Evolutionary conservation across 768 basidiomycete genomes (phyloP).

Genomic region (Aureoboletus auriporus): DNA sequence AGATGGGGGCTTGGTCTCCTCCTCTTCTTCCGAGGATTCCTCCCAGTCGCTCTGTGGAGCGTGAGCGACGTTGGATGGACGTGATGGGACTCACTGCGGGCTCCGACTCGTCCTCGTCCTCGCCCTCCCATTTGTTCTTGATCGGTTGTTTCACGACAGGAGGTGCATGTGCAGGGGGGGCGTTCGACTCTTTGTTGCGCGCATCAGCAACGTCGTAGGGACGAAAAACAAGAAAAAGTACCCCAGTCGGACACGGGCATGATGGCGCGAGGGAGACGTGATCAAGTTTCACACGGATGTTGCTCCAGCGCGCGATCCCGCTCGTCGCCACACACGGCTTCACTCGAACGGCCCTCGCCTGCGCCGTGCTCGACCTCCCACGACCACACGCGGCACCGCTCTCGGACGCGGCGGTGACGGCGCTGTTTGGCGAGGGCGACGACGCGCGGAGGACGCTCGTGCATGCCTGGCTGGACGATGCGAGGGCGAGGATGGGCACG

Average conservation of each 20-base stretch:
- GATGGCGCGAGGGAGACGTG: too few species aligned
- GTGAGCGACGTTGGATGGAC: constrained; percentile 3
- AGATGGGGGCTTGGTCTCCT: constrained; percentile 46
- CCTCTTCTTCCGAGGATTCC: constrained; percentile 72
- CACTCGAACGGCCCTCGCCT: constrained; percentile 64
- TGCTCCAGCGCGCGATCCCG: constrained; percentile 61
- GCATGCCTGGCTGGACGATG: constrained; percentile 72
- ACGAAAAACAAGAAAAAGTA: constrained; percentile 19
- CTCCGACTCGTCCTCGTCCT: constrained; percentile 81
- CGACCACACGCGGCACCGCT: constrained; percentile 54
- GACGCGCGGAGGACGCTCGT: constrained; percentile 61
- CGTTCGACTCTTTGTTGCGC: constrained; percentile 36
- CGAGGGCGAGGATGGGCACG: constrained; percentile 45
- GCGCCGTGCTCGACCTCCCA: constrained; percentile 54
- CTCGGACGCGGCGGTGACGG: constrained; percentile 63
- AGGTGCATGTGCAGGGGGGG: constrained; percentile 28
- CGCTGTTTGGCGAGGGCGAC: constrained; percentile 70
- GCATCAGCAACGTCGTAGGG: constrained; percentile 14
- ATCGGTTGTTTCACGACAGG: constrained; percentile 22
- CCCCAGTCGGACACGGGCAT: constrained; percentile 45
- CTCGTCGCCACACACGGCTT: constrained; percentile 68
- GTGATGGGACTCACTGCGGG: constrained; percentile 58
- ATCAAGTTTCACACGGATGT: constrained; percentile 2
- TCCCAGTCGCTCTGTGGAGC: constrained; percentile 91
- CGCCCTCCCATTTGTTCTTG: constrained; percentile 82